Evolutionary conservation across 2,329 filamentous ascomycete genomes (phyloP).

Genomic region (Phaeomoniella chlamydospora): DNA sequence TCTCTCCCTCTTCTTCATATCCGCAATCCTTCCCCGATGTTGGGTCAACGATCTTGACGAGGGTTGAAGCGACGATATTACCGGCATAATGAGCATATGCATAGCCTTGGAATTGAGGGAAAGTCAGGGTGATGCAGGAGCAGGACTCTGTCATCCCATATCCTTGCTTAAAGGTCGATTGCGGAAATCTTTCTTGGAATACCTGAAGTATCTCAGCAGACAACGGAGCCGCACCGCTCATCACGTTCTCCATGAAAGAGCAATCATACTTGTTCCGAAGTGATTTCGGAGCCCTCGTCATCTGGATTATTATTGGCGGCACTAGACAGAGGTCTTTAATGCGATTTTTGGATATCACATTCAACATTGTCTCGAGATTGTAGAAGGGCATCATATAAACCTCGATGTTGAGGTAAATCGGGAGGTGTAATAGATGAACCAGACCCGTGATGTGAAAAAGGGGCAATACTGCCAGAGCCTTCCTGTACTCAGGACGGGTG

Average conservation of each 20-base stretch:
- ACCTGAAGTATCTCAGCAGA: conserved; percentile 41
- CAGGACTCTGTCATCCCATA: conserved; percentile 58
- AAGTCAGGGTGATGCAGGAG: conserved; percentile 47
- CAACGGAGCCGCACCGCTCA: conserved; percentile 46
- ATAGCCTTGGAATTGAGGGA: conserved; percentile 40
- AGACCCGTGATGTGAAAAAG: conserved; percentile 52
- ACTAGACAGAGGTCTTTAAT: conserved; percentile 43
- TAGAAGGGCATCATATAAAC: conserved; percentile 52
- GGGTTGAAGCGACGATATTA: conserved; percentile 40
- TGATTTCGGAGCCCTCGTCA: conserved; percentile 37
- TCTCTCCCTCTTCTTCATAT: conserved; percentile 38
- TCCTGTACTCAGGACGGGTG: conserved; percentile 32
- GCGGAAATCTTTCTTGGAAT: conserved; percentile 41
- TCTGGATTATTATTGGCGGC: conserved; percentile 45
- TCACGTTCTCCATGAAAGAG: conserved; percentile 38
- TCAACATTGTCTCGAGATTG: conserved; percentile 44
- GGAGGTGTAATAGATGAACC: conserved; percentile 48
- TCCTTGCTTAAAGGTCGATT: conserved; percentile 48
- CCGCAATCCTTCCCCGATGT: conserved; percentile 36
- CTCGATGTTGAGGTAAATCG: conserved; percentile 48
- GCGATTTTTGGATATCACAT: conserved; percentile 35
- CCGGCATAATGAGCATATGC: conserved; percentile 34
- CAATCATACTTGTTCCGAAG: conserved; percentile 42
- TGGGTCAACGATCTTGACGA: conserved; percentile 41
- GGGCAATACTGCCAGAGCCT: conserved; percentile 43